Evolutionary conservation across 1,284 basidiomycete genomes (phyloP), one percentile per base, ranked within the genome.

Genomic region (Volvariella surrecta): DNA sequence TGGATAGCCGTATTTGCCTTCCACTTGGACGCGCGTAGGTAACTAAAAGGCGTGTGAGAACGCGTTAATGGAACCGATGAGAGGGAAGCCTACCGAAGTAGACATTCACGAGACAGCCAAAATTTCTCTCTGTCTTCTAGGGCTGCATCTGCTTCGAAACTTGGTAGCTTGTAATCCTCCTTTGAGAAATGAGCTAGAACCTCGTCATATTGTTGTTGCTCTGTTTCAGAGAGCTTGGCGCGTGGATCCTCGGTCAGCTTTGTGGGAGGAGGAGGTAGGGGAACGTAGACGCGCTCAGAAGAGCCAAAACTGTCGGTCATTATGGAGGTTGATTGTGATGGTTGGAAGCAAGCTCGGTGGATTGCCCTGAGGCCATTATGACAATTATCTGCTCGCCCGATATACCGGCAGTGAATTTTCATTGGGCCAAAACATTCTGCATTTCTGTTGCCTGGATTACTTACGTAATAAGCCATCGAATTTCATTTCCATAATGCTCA

Each of bases 11-110:
- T 57, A 10, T 66, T 60, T 11, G 67, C 58, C 43, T 72, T 71
- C 79, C 84, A 86, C 51, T 86, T 89, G 1, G 76, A 70, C 1
- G 85, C 86, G 39, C 83, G 79, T 20, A 86, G 61, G 57, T 78
- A 85, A 45, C 79, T 82, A 50, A 46, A 32, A 37, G 43, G 13
- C 38, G 18, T 10, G 16, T 19, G n/a, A 45, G 21, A 9, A 21
- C 38, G 20, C 16, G 3, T 16, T 28, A 28, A 18, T 44, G 8
- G 17, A 11, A 45, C 19, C n/a, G 38, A 39, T 9, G 22, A n/a
- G 28, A 30, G 18, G 18, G 21, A 35, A 19, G 50, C 58, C 41
- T 51, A 80, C 76, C 85, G 68, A 37, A 82, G 63, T 34, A 87
- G 59, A 56, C 82, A 86, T 52, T 89, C 85, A 50, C 72, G 70